Evolutionary conservation across 495 filamentous ascomycete species (phyloP), one percentile per base, ranked within the genome.

Genomic region (Penicillium alfredii): DNA sequence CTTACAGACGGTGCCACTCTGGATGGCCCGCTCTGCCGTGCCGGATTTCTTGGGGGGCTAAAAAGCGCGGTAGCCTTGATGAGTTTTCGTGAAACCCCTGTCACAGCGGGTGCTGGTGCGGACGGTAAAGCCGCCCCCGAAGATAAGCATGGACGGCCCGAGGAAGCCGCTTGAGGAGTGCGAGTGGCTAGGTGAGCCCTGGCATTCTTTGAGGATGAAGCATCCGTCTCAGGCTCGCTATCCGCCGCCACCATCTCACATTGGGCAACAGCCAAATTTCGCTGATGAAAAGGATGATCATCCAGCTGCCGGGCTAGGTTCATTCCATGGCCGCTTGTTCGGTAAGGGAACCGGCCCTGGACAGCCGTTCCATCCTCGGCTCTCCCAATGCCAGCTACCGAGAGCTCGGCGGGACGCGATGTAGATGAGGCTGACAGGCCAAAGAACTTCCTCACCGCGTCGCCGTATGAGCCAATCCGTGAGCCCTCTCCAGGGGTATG

Each of bases 301-400:
- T 66, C 44, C 20, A 64, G 30, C 20, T 43, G 35, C 16, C 52
- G 51, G 12, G 37, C 41, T 4, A 50, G 25, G 26, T 51, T 47
- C 34, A 48, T 49, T 1, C 61, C 61, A 51, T 69, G 63, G 0
- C 59, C 63, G 46, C 65, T 69, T 19, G 62, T 57, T 34, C 65
- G 45, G 36, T 52, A 43, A 0, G 57, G 61, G 21, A 69, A 67
- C 12, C 59, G 51, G 16, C 65, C 65, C 17, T 58, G 55, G 3
- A 69, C 56, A 7, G 49, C 34, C 3, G 63, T 67, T 9, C 61
- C 63, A 51, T 65, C 61, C 9, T 54, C 49, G 12, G 63, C 61
- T 38, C 63, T 47, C 15, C 57, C 46, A 41, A 58, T 61, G 8
- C 45, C 38, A 15, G 30, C 14, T 15, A 30, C 28, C 20, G 35